Evolutionary conservation across 805 yeast species (phyloP).

Genomic region (Ogataea naganishii): DNA sequence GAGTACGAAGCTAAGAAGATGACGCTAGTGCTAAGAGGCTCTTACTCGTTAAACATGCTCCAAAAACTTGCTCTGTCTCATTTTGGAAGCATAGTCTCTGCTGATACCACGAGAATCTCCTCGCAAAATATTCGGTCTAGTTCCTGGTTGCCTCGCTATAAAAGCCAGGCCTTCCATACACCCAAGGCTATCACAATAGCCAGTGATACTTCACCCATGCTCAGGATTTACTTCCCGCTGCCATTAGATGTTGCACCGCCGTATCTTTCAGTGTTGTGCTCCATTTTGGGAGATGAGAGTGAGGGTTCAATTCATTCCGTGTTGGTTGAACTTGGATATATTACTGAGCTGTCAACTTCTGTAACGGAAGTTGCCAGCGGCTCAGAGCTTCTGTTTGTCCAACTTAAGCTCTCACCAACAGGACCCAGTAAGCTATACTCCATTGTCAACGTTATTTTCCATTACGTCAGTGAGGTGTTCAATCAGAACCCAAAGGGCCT

Average conservation of each 20-base stretch:
- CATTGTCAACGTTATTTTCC: constrained; percentile 28
- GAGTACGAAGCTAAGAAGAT: constrained; percentile 40
- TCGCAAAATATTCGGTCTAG: too few relatives aligned
- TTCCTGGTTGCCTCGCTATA: too few relatives aligned
- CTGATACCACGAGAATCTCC: too few relatives aligned
- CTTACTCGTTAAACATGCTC: constrained; percentile 52
- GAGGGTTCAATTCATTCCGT: constrained; percentile 36
- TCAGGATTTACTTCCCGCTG: constrained; percentile 42
- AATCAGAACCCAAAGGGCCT: constrained; percentile 3
- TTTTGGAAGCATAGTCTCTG: constrained; percentile 29
- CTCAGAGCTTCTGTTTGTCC: constrained; percentile 31
- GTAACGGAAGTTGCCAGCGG: constrained; percentile 15
- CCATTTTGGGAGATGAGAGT: constrained; percentile 57
- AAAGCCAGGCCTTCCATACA: too few relatives aligned
- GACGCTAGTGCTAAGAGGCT: constrained; percentile 54
- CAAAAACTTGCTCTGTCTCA: constrained; percentile 39
- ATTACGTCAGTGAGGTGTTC: constrained; percentile 17
- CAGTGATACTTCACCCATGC: constrained; percentile 3
- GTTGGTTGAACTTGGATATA: constrained; percentile 26
- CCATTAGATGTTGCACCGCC: too few relatives aligned
- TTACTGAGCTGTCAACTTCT: constrained; percentile 30
- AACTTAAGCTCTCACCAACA: constrained; percentile 35
- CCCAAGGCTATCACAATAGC: too few relatives aligned
- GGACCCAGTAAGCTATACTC: constrained; percentile 31
- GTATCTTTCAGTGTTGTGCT: constrained; percentile 55